Base-by-base conservation (phyloP, 352 stramenopile species). In the Globisporangium nagaii region DNA sequence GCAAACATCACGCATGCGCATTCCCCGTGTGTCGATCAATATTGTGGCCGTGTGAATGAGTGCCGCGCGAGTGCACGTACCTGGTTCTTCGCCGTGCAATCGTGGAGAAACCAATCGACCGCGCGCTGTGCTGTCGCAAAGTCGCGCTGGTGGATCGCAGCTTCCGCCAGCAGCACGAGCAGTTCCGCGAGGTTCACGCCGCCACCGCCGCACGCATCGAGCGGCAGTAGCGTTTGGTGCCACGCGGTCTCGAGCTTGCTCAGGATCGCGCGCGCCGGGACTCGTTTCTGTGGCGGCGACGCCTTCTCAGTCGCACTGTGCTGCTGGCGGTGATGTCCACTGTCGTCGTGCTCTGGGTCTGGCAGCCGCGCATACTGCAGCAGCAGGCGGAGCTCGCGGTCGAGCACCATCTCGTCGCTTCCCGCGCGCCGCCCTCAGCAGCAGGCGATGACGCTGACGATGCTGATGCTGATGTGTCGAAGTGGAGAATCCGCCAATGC, bases 131-230 rank as follows among this genome's bases (percentile, higher is more conserved):
- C 83, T 8, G 73, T 73, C 5, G 74, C 60, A 44, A 90, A 90
- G 60, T 94, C 84, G 30, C 31, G 27, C 52, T 95, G 80, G 24
- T 73, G 64, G 42, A 91, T 60, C 1, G 75, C 81, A 4, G 71
- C 66, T 63, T 96, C 88, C 10, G 75, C 86, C 1, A 75, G 61
- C n/a, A 92, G 79, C 6, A 82, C 74, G 22, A 96, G 69, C 19
- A 96, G 55, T 63, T 96, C 86, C 0, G 78, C 65, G 19, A 91
- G 28, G 43, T 83, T 70, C 32, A 78, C 56, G 27, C 70, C 67
- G 13, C 45, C 45, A 15, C 25, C 41, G 0, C 65, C 44, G 24
- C 53, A 62, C 35, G 55, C 3, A 9, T 36, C 13, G 11, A 66
- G 35, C 0, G 73, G 73, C 24, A 86, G 47, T 15, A 57, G 60